Conservation (phyloP, 139 green algal species). For the Monoraphidium neglectum region DNA sequence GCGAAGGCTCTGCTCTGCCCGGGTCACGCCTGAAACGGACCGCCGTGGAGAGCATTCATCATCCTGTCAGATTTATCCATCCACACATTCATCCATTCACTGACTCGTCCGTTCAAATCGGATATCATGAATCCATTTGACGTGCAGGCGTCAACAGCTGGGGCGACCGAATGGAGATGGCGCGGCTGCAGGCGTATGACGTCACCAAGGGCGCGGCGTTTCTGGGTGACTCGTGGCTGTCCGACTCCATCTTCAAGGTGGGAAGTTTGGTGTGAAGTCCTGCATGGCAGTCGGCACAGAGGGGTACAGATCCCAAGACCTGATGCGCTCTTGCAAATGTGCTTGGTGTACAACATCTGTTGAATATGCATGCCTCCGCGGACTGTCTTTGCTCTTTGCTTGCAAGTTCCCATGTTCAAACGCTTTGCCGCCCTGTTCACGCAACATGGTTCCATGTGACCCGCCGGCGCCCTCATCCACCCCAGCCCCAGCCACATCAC, state of each 20-base stretch:
- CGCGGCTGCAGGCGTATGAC: constrained; percentile 34
- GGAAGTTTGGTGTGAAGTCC: background rate
- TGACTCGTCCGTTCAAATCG: background rate
- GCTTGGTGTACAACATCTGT: no score
- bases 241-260: constrained; percentile 32
- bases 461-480: no score
- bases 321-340: background rate
- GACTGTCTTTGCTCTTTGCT: no score
- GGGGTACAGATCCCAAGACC: background rate
- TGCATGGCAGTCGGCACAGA: background rate
- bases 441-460: no score
- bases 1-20: background rate
- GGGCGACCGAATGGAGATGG: constrained; percentile 26
- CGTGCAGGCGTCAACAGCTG: background rate
- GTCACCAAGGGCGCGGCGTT: constrained; percentile 36
- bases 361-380: no score
- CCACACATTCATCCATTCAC: background rate
- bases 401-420: no score
- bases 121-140: no score
- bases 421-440: no score
- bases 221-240: constrained; percentile 34
- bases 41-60: no score
- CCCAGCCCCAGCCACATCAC: no score
- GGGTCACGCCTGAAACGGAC: no score
- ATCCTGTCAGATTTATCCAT: background rate